A percentile compares a stretch with the other conserved stretches of the same genome.
phyloP scores from a whole-genome alignment of 768 basidiomycete genomes.

The Lactarius trivialis region DNA sequence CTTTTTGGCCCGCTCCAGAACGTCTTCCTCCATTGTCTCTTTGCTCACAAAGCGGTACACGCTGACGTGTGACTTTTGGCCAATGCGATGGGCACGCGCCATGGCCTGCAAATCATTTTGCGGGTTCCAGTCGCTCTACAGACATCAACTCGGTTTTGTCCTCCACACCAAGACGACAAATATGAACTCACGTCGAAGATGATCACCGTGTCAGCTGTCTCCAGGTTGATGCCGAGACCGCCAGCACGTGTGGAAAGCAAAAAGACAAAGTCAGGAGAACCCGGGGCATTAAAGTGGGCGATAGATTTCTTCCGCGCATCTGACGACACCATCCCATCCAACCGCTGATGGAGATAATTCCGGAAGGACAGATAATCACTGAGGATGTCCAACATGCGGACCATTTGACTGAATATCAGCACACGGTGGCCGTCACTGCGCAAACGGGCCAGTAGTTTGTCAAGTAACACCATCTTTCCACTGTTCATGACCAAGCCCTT shows the following conservation, averaged over 20 bases:
- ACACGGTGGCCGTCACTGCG: conserved; percentile 93
- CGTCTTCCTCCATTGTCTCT: conserved; percentile 99
- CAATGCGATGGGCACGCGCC: conserved; percentile 98
- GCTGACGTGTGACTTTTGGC: conserved; percentile 97
- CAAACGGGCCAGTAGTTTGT: conserved; percentile 88
- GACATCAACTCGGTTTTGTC: conserved; percentile 24
- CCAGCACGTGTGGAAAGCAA: conserved; percentile 94
- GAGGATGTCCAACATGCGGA: conserved; percentile 96
- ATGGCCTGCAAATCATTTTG: conserved; percentile 99
- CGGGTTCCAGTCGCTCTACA: conserved; percentile 94
- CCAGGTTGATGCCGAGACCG: conserved; percentile 96
- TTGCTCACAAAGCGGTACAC: conserved; percentile 99
- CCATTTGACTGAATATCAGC: conserved; percentile 99
- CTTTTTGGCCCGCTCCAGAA: conserved; percentile 95
- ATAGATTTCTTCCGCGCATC: conserved; percentile 93
- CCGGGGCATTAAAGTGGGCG: conserved; percentile 91
- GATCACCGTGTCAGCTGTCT: conserved; percentile 98
- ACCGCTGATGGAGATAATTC: conserved; percentile 86
- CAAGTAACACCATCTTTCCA: conserved; percentile 96
- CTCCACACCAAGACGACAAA: background rate
- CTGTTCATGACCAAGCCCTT: conserved; percentile 98
- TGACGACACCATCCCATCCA: conserved; percentile 93
- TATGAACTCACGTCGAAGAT: conserved; percentile 82
- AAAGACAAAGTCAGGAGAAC: conserved; percentile 94
- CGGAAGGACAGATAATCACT: conserved; percentile 92